Evolutionary conservation across 257 asterid genomes (phyloP), one percentile per base, ranked within the genome.

Genomic region (Penstemon barbatus): DNA sequence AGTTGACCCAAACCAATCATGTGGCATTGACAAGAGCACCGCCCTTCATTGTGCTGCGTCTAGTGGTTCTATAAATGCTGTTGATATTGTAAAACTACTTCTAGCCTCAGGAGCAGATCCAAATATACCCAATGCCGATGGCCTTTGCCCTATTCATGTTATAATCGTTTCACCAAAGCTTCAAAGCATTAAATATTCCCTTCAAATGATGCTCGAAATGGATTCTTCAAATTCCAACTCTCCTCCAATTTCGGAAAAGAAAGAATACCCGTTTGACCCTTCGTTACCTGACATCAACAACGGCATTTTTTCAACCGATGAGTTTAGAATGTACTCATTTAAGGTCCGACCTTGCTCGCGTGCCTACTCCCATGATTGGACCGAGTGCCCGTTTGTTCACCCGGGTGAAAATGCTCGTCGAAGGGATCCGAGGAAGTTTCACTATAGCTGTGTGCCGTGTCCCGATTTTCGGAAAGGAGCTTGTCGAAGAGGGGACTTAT

Each of bases 331-430:
- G 98, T 92, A 75, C 46, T 84, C 92, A 0, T 92, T 92, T 40
- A 92, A 92, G 88, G 77, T 92, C 63, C 89, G 94, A 0, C 97
- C 94, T 0, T 92, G 97, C 76, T 87, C 96, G 2, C 88, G 96
- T 33, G 96, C 98, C 66, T 89, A 89, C 78, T 87, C 97, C 4
- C 98, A 92, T 41, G 98, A 89, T 69, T 92, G 98, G 98, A 92
- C 98, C 0, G 98, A 92, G 68, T 92, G 98, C 80, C 98, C 98
- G 0, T 92, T 92, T 66, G 97, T 86, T 48, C 98, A 92, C 78
- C 95, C 97, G 0, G 96, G 97, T 5, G 97, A 92, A 78, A 92
- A 89, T 69, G 98, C 97, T 36, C 80, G 97, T 41, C 71, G 98
- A 65, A 76, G 96, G 75, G 97, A 89, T 68, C 98, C 97, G 0